Percentiles rank a stretch among this genome's conserved stretches.
Evolutionary conservation across 2,329 filamentous ascomycete species (phyloP).

Genomic region (Corniculantispora saksenae): DNA sequence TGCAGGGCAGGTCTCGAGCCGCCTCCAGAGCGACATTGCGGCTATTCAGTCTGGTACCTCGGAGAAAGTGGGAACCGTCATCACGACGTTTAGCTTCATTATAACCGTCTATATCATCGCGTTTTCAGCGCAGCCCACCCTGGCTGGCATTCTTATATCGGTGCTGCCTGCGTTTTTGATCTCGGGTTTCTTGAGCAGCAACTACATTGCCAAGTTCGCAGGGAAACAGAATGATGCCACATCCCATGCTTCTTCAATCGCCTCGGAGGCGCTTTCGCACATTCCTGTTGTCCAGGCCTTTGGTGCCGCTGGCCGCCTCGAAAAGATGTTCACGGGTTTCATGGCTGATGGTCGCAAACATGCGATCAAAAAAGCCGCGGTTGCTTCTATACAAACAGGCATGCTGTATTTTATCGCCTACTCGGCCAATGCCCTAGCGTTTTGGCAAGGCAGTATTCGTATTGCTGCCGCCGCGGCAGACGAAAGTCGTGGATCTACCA

Average conservation of each 20-base stretch:
- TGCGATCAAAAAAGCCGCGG: constrained; percentile 56
- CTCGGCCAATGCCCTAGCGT: constrained; percentile 62
- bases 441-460: constrained; percentile 61
- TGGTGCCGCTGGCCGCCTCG: constrained; percentile 51
- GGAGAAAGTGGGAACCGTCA: constrained; percentile 62
- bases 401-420: constrained; percentile 66
- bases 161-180: constrained; percentile 56
- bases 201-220: constrained; percentile 49
- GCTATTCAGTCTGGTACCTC: constrained; percentile 61
- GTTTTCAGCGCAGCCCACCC: constrained; percentile 57
- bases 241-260: constrained; percentile 53
- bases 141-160: constrained; percentile 59
- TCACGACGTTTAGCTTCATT: constrained; percentile 60
- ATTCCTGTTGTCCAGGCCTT: constrained; percentile 57
- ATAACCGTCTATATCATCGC: constrained; percentile 61
- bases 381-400: constrained; percentile 57
- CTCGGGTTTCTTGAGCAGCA: constrained; percentile 52
- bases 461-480: constrained; percentile 30
- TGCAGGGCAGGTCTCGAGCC: constrained; percentile 55
- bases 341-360: constrained; percentile 47
- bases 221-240: constrained; percentile 46
- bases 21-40: constrained; percentile 59
- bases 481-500: constrained; percentile 36
- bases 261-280: constrained; percentile 54
- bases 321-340: constrained; percentile 46